Conservation (phyloP, 345 rosid genomes). For the Limnanthes douglasii region DNA sequence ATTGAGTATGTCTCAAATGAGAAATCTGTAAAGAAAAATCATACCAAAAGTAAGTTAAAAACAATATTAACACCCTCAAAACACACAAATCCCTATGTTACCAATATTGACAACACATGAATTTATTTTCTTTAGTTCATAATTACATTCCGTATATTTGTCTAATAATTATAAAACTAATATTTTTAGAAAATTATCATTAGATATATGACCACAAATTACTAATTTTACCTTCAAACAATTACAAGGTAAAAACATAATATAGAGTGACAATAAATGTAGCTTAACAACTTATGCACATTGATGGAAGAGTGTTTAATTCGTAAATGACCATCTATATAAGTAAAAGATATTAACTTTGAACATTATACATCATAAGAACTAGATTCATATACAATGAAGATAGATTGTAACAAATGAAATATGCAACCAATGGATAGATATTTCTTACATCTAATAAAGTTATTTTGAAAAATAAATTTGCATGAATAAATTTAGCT, state of each 20-base stretch:
- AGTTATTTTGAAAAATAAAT: conserved; percentile 1
- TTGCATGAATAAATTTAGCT: conserved; percentile 5
- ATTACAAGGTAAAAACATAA: no score
- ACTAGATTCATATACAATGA: background rate
- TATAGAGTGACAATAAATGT: no score
- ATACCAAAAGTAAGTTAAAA: background rate
- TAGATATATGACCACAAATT: no score
- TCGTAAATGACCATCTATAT: background rate
- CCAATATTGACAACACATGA: no score
- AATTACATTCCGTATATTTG: no score
- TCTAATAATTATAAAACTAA: no score
- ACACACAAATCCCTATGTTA: no score
- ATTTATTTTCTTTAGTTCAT: no score
- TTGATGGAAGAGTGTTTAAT: background rate
- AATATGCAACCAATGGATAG: background rate
- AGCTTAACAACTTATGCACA: background rate
- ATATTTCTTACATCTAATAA: background rate
- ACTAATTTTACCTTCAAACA: no score
- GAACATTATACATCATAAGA: background rate
- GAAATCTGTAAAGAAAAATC: conserved; percentile 32
- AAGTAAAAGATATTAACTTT: background rate
- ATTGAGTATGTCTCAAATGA: conserved; percentile 54
- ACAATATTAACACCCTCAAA: background rate
- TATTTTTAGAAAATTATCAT: no score
- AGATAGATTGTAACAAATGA: no score